Percentiles rank a stretch among this genome's conserved stretches.
phyloP scores from a whole-genome alignment of 257 asterid species.

The Echites panduratus region DNA sequence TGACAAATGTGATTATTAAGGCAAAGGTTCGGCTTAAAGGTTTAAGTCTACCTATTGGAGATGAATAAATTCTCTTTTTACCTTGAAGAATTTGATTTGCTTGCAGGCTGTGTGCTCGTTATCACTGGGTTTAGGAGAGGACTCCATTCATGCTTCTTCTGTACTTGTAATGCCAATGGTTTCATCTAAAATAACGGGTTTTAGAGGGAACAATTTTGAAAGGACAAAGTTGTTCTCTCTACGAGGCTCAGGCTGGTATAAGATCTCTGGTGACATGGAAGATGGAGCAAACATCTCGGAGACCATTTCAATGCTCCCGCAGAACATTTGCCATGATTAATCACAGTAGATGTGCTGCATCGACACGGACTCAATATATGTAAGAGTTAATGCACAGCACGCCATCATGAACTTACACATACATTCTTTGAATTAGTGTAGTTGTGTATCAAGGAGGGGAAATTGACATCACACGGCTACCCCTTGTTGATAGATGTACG shows the following conservation, averaged over 20 bases:
- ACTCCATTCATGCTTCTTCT: slow-evolving; percentile 74
- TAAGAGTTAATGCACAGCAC: neutral
- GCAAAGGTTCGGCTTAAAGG: slow-evolving; percentile 49
- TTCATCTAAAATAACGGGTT: slow-evolving; percentile 81
- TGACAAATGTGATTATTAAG: slow-evolving; percentile 48
- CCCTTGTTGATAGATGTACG: neutral
- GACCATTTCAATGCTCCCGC: slow-evolving; percentile 46
- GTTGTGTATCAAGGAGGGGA: neutral
- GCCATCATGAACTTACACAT: neutral
- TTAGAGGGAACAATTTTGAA: slow-evolving; percentile 57
- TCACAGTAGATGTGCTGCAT: neutral
- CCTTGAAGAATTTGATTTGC: slow-evolving; percentile 9
- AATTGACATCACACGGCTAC: too few species aligned
- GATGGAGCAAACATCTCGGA: slow-evolving; percentile 45
- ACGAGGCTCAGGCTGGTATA: slow-evolving; percentile 62
- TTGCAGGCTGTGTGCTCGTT: slow-evolving; percentile 75
- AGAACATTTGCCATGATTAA: slow-evolving; percentile 22
- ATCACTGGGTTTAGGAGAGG: slow-evolving; percentile 73
- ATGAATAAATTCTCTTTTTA: neutral
- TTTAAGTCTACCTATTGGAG: neutral
- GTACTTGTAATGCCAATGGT: slow-evolving; percentile 96
- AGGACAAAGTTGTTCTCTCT: slow-evolving; percentile 49
- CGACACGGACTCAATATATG: neutral
- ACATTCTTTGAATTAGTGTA: neutral
- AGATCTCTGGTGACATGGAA: slow-evolving; percentile 49